phyloP scores from a whole-genome alignment of 345 rosid species.

The Citrus mangshanensis region DNA sequence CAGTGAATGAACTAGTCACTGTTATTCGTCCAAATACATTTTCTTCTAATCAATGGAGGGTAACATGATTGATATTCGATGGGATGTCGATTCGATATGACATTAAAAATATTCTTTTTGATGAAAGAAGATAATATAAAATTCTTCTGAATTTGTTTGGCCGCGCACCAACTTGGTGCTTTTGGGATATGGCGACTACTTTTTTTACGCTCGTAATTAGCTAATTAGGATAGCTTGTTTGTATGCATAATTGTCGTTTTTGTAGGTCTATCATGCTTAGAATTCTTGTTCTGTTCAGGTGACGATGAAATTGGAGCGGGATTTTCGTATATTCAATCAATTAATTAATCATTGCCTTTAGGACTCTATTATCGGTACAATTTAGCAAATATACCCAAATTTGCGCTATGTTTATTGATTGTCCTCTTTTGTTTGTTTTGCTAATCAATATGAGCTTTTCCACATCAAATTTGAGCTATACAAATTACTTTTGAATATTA shows the following conservation, averaged over 20 bases:
- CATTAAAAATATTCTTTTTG: no score
- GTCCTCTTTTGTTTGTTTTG: no score
- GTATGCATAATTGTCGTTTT: not conserved
- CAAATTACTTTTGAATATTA: no score
- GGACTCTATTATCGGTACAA: not conserved
- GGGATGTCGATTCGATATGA: not conserved
- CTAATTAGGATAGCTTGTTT: not conserved
- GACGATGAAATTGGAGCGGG: not conserved
- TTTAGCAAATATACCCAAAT: not conserved
- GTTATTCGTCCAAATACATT: conserved; percentile 2
- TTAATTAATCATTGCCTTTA: not conserved
- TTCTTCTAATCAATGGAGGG: not conserved
- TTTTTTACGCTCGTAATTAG: not conserved
- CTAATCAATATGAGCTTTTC: no score
- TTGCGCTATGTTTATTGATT: not conserved
- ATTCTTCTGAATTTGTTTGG: not conserved
- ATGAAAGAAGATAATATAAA: no score
- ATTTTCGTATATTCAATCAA: not conserved
- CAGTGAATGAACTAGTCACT: not conserved
- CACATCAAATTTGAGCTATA: no score
- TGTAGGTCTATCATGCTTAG: not conserved
- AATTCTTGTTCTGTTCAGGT: not conserved
- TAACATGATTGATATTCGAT: not conserved
- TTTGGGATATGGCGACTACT: not conserved
- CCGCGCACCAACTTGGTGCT: not conserved